Evolutionary conservation across 768 basidiomycete species (phyloP).

Genomic region (Grammothele lineata): DNA sequence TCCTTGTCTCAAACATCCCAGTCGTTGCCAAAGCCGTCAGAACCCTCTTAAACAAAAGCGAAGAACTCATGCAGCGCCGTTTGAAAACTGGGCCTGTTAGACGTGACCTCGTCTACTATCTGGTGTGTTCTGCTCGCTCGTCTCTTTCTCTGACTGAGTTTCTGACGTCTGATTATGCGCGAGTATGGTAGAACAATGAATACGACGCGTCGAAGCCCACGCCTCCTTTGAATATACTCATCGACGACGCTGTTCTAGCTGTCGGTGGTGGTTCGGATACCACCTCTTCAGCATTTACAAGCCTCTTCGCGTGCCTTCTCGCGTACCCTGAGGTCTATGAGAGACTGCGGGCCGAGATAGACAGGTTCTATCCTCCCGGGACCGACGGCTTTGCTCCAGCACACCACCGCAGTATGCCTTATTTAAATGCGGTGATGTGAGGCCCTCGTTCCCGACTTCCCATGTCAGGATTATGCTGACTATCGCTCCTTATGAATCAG

Average conservation of each 20-base stretch:
- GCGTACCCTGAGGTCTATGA: constrained; percentile 7
- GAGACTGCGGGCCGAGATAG: constrained; percentile 20
- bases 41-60: not conserved
- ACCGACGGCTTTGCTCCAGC: constrained; percentile 4
- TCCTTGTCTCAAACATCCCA: not conserved
- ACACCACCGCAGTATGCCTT: constrained; percentile 1
- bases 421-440: constrained; percentile 4
- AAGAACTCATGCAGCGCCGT: not conserved
- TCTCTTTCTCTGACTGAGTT: not conserved
- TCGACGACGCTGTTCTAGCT: constrained; percentile 14
- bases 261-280: constrained; percentile 27
- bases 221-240: not conserved
- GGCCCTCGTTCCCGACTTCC: not conserved
- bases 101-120: not conserved
- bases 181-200: not conserved
- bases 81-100: not conserved
- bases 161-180: too few species aligned
- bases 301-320: constrained; percentile 20
- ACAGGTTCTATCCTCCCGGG: constrained; percentile 15
- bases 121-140: not conserved
- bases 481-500: not conserved
- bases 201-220: not conserved
- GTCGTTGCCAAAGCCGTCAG: not conserved
- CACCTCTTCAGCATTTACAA: constrained; percentile 17
- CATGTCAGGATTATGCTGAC: too few species aligned